Evolutionary conservation across 768 basidiomycete genomes (phyloP), one percentile per base, ranked within the genome.

Genomic region (Phylloporus sp.): DNA sequence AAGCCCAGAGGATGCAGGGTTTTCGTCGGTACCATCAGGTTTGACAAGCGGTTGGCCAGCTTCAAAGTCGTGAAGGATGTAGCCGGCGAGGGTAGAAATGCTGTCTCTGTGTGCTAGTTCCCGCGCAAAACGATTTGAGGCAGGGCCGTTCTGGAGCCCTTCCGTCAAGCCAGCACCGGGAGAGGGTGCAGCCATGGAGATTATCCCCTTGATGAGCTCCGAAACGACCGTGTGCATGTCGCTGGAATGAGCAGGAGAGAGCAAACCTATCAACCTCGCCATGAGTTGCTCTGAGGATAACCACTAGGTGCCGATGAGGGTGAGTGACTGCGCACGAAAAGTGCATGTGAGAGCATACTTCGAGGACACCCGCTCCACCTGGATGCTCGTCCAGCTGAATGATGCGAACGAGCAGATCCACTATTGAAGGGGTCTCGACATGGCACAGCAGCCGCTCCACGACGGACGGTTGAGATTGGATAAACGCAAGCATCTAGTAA

Each of bases 151-250:
- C 69, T 86, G 78, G 41, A 86, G 71, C 43, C 82, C 80, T 61
- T 86, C 81, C 39, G 85, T 79, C 59, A 92, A 77, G 50, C 77
- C 89, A 49, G 82, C 82, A 5, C 81, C 85, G 4, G 90, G 88
- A 0, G 92, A 88, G 6, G 91, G 91, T 1, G 93, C 86, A 31
- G 93, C 91, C 78, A 97, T 87, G 32, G 91, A 88, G 56, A 99
- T 94, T 56, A 98, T 93, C 45, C 87, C 87, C 67, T 95, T 95
- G 63, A 98, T 83, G 49, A 97, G 77, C 52, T 99, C 97, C 0
- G 92, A 80, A 28, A 92, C 90, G 51, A 92, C 85, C 8, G 82
- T 77, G 69, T 98, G 97, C 49, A 88, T 81, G 51, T 91, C 85
- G 31, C 82, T 74, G 20, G 83, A 78, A 53, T 90, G 75, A 10